Percentiles rank a stretch among this genome's conserved stretches.
Evolutionary conservation across 768 basidiomycete species (phyloP).

Genomic region (Rhodotorula diobovata): DNA sequence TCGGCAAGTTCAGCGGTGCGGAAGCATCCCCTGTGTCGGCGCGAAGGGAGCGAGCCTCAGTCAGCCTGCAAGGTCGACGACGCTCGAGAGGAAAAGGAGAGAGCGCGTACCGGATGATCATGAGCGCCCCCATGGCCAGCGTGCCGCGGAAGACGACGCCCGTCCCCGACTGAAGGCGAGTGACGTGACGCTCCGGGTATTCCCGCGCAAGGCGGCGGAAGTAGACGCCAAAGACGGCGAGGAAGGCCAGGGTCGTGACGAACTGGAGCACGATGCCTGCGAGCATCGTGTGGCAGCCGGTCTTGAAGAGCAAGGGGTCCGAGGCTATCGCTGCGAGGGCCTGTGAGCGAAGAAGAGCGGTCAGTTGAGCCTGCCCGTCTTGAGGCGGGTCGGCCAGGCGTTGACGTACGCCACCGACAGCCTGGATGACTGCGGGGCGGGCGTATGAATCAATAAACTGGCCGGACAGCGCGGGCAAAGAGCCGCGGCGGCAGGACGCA

Average conservation of each 20-base stretch:
- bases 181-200: background rate
- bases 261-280: conserved; percentile 23
- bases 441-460: no score
- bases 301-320: background rate
- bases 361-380: no score
- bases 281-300: conserved; percentile 16
- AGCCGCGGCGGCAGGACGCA: background rate
- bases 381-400: no score
- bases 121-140: background rate
- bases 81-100: background rate
- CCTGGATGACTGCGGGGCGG: conserved; percentile 8
- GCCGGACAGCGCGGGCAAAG: no score
- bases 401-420: conserved; percentile 2
- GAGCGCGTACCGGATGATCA: conserved; percentile 6
- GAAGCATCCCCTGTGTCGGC: conserved; percentile 14
- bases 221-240: background rate
- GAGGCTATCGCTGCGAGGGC: background rate
- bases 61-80: no score
- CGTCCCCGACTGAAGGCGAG: background rate
- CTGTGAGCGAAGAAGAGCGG: background rate
- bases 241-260: conserved; percentile 1
- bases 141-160: conserved; percentile 7
- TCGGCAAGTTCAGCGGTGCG: conserved; percentile 21
- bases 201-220: background rate
- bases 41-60: background rate